A percentile compares a stretch with the other conserved stretches of the same genome.
Conservation (phyloP, 805 yeast species). For the Pichia scutulata region DNA sequence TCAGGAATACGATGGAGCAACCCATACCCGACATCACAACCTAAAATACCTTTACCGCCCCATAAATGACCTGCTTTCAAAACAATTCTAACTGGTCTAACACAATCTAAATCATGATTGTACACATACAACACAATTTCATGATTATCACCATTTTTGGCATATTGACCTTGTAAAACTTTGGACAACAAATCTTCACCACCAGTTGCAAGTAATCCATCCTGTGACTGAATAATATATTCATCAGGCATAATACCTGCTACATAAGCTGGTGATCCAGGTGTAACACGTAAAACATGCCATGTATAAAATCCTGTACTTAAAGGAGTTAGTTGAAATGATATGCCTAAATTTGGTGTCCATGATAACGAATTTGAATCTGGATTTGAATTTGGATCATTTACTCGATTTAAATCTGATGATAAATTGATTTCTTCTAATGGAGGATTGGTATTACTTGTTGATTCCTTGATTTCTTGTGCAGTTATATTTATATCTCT, state of each 20-base stretch:
- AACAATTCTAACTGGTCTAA: conserved; percentile 63
- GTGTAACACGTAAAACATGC: conserved; percentile 70
- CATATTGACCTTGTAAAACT: conserved; percentile 50
- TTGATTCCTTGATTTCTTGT: conserved; percentile 15
- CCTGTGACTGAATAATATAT: conserved; percentile 81
- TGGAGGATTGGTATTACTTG: conserved; percentile 4
- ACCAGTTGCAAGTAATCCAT: conserved; percentile 77
- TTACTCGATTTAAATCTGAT: conserved; percentile 8
- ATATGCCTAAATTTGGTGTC: conserved; percentile 44
- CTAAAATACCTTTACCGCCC: conserved; percentile 82
- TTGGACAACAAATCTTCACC: conserved; percentile 76
- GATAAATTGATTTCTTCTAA: conserved; percentile 25
- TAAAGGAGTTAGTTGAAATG: conserved; percentile 72
- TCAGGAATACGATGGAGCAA: conserved; percentile 68
- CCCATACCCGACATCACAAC: conserved; percentile 95
- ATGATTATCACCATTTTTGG: conserved; percentile 12
- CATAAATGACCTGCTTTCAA: conserved; percentile 65
- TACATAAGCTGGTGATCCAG: conserved; percentile 70
- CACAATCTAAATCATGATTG: conserved; percentile 78
- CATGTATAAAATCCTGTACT: conserved; percentile 75
- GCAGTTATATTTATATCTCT: conserved; percentile 34
- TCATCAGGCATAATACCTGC: conserved; percentile 86
- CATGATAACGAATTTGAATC: neutral
- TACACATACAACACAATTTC: conserved; percentile 60
- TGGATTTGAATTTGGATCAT: neutral